phyloP scores from a whole-genome alignment of 805 yeast species.

The Zygosaccharomyces pseudorouxii region DNA sequence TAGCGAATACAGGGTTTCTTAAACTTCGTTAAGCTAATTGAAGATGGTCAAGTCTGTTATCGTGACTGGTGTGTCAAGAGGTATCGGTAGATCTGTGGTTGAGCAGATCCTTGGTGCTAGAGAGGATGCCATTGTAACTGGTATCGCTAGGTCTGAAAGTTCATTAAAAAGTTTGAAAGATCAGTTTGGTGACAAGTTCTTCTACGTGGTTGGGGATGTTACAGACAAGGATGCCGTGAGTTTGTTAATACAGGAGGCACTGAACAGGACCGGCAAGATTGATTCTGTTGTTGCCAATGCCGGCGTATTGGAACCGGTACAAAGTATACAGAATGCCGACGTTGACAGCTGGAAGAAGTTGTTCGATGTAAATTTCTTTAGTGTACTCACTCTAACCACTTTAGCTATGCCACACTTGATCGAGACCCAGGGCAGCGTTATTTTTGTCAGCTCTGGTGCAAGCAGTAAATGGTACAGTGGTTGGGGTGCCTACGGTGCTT shows the following conservation, averaged over 20 bases:
- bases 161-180: conserved; percentile 42
- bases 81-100: conserved; percentile 80
- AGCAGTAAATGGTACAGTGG: conserved; percentile 43
- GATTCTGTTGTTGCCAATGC: conserved; percentile 74
- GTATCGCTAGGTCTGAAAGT: conserved; percentile 60
- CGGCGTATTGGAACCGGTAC: conserved; percentile 78
- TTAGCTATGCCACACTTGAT: conserved; percentile 54
- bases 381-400: conserved; percentile 57
- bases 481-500: conserved; percentile 90
- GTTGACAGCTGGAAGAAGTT: conserved; percentile 55
- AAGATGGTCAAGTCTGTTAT: conserved; percentile 36
- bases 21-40: not conserved
- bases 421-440: conserved; percentile 52
- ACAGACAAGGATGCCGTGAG: conserved; percentile 35
- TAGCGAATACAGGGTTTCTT: not conserved
- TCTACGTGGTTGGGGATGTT: conserved; percentile 57
- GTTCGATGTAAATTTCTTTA: conserved; percentile 74
- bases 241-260: conserved; percentile 42
- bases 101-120: conserved; percentile 41
- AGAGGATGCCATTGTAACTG: conserved; percentile 48
- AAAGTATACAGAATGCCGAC: conserved; percentile 39
- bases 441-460: conserved; percentile 92
- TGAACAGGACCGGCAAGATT: conserved; percentile 49
- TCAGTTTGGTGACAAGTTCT: conserved; percentile 48
- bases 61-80: conserved; percentile 63